Conservation (phyloP, 306 rosid genomes). For the Ormosia semicastrata region DNA sequence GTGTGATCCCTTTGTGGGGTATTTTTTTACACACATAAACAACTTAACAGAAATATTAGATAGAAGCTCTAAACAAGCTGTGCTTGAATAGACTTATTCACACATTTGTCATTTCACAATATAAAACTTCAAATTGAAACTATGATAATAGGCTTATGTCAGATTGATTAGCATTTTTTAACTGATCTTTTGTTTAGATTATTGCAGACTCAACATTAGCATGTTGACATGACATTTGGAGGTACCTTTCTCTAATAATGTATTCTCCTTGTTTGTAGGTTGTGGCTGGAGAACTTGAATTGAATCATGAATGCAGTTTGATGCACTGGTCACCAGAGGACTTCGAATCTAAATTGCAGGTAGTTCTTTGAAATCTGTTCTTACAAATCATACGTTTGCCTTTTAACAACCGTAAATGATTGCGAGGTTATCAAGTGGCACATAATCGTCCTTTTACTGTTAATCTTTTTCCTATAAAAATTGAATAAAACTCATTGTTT, state of each 20-base stretch:
- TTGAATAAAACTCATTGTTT: neutral
- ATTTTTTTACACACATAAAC: neutral
- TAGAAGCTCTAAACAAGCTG: neutral
- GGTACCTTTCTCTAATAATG: neutral
- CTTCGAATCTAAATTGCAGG: slow-evolving; percentile 89
- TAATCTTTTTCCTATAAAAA: neutral
- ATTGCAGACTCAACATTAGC: neutral
- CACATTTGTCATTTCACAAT: neutral
- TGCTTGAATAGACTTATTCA: neutral
- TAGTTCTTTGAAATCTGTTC: slow-evolving; percentile 12
- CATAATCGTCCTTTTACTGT: neutral
- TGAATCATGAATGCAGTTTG: slow-evolving; percentile 75
- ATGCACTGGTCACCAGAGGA: slow-evolving; percentile 92
- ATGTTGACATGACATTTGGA: neutral
- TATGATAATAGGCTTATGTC: neutral
- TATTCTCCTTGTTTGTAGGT: slow-evolving; percentile 49
- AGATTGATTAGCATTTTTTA: neutral
- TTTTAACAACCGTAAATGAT: neutral
- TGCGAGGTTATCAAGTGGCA: neutral
- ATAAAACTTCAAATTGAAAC: neutral
- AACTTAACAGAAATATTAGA: neutral
- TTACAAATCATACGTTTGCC: neutral
- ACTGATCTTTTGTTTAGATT: neutral
- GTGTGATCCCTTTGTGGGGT: neutral
- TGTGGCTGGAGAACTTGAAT: slow-evolving; percentile 89